phyloP scores from a whole-genome alignment of 2,329 filamentous ascomycete species.

The Aspergillus ochraceoroseus region DNA sequence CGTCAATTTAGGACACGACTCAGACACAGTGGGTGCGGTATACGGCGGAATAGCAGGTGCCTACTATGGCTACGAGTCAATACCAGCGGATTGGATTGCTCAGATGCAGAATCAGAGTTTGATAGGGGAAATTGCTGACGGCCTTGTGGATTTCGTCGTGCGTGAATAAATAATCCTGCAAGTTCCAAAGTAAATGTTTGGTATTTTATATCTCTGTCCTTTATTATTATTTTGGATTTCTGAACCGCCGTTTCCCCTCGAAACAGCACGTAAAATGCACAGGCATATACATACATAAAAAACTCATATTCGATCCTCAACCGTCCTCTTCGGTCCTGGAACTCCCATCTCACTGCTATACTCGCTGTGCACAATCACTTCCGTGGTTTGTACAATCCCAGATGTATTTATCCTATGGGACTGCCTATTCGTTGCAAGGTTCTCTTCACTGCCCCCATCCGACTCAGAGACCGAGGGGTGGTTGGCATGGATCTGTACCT shows the following conservation, averaged over 20 bases:
- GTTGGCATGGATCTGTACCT: constrained; percentile 5
- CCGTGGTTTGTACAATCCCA: constrained; percentile 14
- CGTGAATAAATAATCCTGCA: too few relatives aligned
- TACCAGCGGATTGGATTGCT: constrained; percentile 31
- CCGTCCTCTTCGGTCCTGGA: constrained; percentile 5
- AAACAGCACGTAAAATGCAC: background rate
- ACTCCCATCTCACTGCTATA: constrained; percentile 4
- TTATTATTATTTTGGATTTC: too few relatives aligned
- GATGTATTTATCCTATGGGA: background rate
- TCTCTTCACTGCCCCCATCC: constrained; percentile 8
- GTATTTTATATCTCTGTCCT: too few relatives aligned
- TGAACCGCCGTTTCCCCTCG: too few relatives aligned
- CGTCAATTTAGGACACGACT: constrained; percentile 44
- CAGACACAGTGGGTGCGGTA: constrained; percentile 45
- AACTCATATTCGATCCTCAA: constrained; percentile 10
- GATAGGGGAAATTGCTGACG: constrained; percentile 1
- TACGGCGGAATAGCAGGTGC: constrained; percentile 44
- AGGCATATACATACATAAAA: background rate
- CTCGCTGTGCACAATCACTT: constrained; percentile 14
- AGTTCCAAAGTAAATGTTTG: too few relatives aligned
- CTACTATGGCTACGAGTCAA: constrained; percentile 37
- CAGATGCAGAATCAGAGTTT: constrained; percentile 23
- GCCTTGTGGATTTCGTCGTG: background rate
- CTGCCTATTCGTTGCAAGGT: constrained; percentile 2
- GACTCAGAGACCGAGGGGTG: constrained; percentile 1